Evolutionary conservation across 768 basidiomycete genomes (phyloP), one percentile per base, ranked within the genome.

Genomic region (Leucocoprinus sp.): DNA sequence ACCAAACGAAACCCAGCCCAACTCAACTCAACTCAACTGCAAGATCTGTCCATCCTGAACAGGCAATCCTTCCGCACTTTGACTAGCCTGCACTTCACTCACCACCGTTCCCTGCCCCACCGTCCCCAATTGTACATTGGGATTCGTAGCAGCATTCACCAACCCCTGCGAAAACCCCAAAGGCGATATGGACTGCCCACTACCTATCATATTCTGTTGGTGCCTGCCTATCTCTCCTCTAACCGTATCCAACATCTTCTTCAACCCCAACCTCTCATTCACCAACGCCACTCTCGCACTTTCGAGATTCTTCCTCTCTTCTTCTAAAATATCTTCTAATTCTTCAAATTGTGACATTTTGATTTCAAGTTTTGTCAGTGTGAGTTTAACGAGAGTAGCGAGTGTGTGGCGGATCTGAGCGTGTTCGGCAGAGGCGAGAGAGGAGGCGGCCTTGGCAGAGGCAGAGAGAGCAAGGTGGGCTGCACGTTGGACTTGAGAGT

Each of bases 331-430:
- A 38, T 87, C 84, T 60, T 99, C 96, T 47, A 99, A 70, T 61
- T 90, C 84, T 60, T 97, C 96, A 57, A 98, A 97, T 61, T 93
- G 89, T 1, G 77, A 66, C 80, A 93, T 88, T 72, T 99, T 98
- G 43, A 95, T 70, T 58, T 97, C 93, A 28, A 98, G 79, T 64
- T 98, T 98, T 38, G 75, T 89, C 55, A 76, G 71, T 49, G 75
- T 89, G 45, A 88, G 72, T 63, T 89, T 84, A 65, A 99, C 87
- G 48, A 99, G 74, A 28, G 80, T 76, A 2, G 90, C 79, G 37
- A 98, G 79, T 1, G 84, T 75, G 48, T 75, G 69, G 27, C 82
- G 78, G 45, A 99, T 88, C 49, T 88, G 82, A 0, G 69, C 60
- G 53, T 95, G 87, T 62, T 96, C 93, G 0, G 86, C 81, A 6